phyloP scores from a whole-genome alignment of 306 rosid species.

The Heteromeles arbutifolia region DNA sequence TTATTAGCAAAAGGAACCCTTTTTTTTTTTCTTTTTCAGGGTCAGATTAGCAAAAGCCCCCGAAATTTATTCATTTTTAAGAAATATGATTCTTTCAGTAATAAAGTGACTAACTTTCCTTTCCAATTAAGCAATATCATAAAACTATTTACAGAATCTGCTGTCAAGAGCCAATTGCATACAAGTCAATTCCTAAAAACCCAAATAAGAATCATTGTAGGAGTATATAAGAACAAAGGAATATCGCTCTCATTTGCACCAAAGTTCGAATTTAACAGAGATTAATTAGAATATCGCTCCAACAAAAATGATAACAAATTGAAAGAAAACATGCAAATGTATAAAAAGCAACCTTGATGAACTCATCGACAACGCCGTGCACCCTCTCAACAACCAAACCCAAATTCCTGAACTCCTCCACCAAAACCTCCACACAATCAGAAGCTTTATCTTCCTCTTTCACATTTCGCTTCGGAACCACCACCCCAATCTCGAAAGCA shows the following conservation, averaged over 20 bases:
- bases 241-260: too few relatives aligned
- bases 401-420: slow-evolving; percentile 46
- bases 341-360: slow-evolving; percentile 65
- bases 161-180: background rate
- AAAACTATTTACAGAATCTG: background rate
- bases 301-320: background rate
- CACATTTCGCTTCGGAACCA: slow-evolving; percentile 53
- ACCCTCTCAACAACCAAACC: slow-evolving; percentile 73
- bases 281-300: background rate
- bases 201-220: background rate
- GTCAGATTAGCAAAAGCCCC: background rate
- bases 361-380: slow-evolving; percentile 78
- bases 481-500: slow-evolving; percentile 78
- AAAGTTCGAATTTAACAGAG: too few relatives aligned
- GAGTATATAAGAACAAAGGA: background rate
- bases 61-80: background rate
- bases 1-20: background rate
- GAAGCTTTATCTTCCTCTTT: slow-evolving; percentile 31
- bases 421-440: slow-evolving; percentile 51
- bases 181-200: background rate
- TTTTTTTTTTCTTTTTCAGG: background rate
- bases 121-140: background rate
- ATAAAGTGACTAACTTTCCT: background rate
- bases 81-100: too few relatives aligned
- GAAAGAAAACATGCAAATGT: background rate